phyloP scores from a whole-genome alignment of 306 rosid genomes.

The Begonia peltatifolia region DNA sequence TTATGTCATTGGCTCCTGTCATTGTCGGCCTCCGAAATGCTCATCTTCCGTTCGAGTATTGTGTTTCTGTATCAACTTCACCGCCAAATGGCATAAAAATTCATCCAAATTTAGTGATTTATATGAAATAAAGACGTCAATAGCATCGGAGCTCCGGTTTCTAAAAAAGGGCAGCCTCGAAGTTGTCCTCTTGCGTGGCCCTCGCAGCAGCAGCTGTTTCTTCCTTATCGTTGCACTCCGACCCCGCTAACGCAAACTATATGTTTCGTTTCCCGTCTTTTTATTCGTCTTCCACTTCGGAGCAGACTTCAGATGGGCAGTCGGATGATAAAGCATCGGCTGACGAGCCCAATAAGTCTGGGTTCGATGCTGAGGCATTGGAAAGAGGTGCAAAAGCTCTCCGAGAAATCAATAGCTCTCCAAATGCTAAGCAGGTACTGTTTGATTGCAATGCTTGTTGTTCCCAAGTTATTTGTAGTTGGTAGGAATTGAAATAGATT shows the following conservation, averaged over 20 bases:
- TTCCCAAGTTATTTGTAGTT: too few species aligned
- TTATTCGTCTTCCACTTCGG: conserved; percentile 20
- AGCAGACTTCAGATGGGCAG: conserved; percentile 24
- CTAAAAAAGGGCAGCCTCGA: conserved; percentile 53
- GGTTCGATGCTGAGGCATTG: conserved; percentile 68
- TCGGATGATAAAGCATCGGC: conserved; percentile 32
- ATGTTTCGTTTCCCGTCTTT: conserved; percentile 46
- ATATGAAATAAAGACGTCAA: too few species aligned
- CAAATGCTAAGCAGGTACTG: conserved; percentile 47
- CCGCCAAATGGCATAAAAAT: background rate
- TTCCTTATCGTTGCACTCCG: conserved; percentile 34
- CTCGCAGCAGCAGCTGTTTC: conserved; percentile 49
- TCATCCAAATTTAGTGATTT: too few species aligned
- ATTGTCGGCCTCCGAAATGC: too few species aligned
- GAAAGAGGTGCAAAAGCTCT: conserved; percentile 93
- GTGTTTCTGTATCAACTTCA: background rate
- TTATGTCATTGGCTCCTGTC: background rate
- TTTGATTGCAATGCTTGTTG: background rate
- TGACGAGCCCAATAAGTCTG: conserved; percentile 61
- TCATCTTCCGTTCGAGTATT: too few species aligned
- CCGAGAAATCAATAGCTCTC: conserved; percentile 60
- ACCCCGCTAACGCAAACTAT: conserved; percentile 45
- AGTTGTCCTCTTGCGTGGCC: conserved; percentile 49
- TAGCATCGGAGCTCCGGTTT: conserved; percentile 10
- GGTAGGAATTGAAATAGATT: too few species aligned